Evolutionary conservation across 106 monocot genomes (phyloP).

Genomic region (Xerophyta viscosa): DNA sequence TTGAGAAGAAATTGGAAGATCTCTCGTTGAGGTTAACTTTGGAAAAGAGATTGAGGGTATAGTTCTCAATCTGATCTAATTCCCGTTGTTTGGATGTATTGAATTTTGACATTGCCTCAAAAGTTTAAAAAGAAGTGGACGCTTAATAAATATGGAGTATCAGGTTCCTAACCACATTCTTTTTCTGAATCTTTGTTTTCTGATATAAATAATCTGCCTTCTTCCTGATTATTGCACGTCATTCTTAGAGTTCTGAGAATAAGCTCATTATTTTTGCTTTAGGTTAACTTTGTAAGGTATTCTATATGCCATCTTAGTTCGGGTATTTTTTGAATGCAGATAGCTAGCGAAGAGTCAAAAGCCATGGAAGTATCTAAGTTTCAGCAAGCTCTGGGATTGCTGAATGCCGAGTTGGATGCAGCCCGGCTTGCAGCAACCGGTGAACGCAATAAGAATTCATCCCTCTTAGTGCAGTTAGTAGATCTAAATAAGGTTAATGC

Average conservation of each 20-base stretch:
- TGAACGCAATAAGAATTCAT: conserved; percentile 49
- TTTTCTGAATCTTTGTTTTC: no score
- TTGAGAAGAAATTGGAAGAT: conserved; percentile 80
- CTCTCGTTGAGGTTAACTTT: conserved; percentile 51
- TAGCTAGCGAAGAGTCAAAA: conserved; percentile 69
- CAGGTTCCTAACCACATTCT: no score
- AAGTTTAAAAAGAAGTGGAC: no score
- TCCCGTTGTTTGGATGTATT: no score
- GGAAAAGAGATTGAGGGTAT: conserved; percentile 75
- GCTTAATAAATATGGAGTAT: no score
- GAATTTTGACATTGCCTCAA: no score
- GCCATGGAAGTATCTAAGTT: conserved; percentile 55
- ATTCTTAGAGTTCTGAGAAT: no score
- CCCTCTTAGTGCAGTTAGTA: conserved; percentile 42
- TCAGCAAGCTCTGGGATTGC: conserved; percentile 45
- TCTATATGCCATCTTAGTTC: no score
- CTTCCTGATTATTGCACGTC: no score
- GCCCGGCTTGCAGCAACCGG: conserved; percentile 30
- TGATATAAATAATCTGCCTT: no score
- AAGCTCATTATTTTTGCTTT: no score
- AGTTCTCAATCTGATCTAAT: neutral
- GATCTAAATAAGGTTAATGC: conserved; percentile 36
- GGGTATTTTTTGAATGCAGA: conserved; percentile 25
- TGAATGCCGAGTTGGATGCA: conserved; percentile 36
- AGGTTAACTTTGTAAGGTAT: no score